Conservation (phyloP, 2,329 filamentous ascomycete genomes). For the Sporothrix protearum region DNA sequence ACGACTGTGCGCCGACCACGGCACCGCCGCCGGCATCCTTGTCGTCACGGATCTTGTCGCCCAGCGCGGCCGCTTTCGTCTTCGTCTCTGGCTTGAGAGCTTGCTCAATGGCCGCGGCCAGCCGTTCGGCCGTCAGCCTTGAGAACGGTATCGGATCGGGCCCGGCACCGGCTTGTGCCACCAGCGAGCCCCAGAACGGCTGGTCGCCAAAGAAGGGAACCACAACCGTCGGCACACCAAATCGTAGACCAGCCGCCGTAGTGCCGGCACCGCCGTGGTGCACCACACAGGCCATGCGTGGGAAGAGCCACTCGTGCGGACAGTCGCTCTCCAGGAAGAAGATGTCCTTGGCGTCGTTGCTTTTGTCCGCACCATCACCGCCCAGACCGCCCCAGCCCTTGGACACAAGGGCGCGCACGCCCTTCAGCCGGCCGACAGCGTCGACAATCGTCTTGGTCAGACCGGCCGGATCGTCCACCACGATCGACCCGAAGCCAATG, state of each 20-base stretch:
- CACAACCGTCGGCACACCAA: slow-evolving; percentile 75
- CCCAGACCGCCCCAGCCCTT: slow-evolving; percentile 88
- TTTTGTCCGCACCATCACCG: slow-evolving; percentile 53
- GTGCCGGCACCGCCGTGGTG: slow-evolving; percentile 88
- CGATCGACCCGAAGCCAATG: slow-evolving; percentile 80
- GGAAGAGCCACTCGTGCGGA: slow-evolving; percentile 82
- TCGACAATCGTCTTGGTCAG: slow-evolving; percentile 71
- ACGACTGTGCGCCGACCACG: slow-evolving; percentile 61
- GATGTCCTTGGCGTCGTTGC: neutral
- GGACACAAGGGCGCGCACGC: slow-evolving; percentile 66
- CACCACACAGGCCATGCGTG: slow-evolving; percentile 74
- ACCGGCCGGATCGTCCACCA: slow-evolving; percentile 69
- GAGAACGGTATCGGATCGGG: slow-evolving; percentile 67
- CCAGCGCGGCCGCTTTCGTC: neutral
- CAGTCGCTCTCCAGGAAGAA: slow-evolving; percentile 19
- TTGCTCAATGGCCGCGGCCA: slow-evolving; percentile 59
- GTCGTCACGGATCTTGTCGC: slow-evolving; percentile 28
- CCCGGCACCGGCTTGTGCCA: slow-evolving; percentile 67
- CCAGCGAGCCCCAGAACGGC: slow-evolving; percentile 78
- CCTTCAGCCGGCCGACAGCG: slow-evolving; percentile 55
- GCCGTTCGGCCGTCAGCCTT: slow-evolving; percentile 60
- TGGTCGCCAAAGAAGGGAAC: slow-evolving; percentile 87
- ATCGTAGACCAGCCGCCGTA: slow-evolving; percentile 78
- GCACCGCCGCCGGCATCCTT: slow-evolving; percentile 39
- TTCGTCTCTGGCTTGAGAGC: slow-evolving; percentile 14